phyloP scores from a whole-genome alignment of 2,329 filamentous ascomycete genomes.

The Botrytis cinerea region DNA sequence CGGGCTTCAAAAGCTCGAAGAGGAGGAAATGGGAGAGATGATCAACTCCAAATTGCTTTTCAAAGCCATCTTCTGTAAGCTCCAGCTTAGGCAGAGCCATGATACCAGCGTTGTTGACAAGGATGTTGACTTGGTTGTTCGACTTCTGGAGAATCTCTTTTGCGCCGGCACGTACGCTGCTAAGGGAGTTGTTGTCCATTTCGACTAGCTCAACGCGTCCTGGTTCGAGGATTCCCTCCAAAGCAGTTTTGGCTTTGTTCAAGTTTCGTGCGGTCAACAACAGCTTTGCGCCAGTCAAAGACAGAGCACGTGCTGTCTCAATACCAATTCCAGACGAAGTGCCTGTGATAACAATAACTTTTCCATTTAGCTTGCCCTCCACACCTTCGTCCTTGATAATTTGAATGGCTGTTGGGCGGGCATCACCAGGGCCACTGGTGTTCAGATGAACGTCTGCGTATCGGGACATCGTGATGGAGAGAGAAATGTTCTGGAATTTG shows the following conservation, averaged over 20 bases:
- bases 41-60: conserved; percentile 54
- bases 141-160: conserved; percentile 33
- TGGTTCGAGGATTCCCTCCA: background rate
- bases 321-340: conserved; percentile 46
- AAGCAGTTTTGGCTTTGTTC: background rate
- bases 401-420: conserved; percentile 41
- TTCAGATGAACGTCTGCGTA: conserved; percentile 22
- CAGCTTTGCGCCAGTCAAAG: conserved; percentile 44
- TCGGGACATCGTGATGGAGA: background rate
- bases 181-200: background rate
- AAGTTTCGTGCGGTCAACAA: conserved; percentile 34
- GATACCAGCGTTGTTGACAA: conserved; percentile 33
- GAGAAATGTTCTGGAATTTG: background rate
- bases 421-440: conserved; percentile 37
- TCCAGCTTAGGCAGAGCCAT: conserved; percentile 28
- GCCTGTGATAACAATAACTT: conserved; percentile 45
- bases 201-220: background rate
- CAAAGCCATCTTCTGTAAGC: conserved; percentile 49
- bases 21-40: conserved; percentile 56
- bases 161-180: conserved; percentile 25
- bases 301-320: conserved; percentile 45
- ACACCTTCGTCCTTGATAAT: conserved; percentile 42
- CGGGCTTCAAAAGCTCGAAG: conserved; percentile 50
- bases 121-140: conserved; percentile 39
- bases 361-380: conserved; percentile 30